Percentiles rank a stretch among this genome's conserved stretches.
These are phyloP conservation scores for Penicillium olsonii DNA, from an alignment of 2,329 filamentous ascomycete genomes.

Conservation along the genomic window DNA sequence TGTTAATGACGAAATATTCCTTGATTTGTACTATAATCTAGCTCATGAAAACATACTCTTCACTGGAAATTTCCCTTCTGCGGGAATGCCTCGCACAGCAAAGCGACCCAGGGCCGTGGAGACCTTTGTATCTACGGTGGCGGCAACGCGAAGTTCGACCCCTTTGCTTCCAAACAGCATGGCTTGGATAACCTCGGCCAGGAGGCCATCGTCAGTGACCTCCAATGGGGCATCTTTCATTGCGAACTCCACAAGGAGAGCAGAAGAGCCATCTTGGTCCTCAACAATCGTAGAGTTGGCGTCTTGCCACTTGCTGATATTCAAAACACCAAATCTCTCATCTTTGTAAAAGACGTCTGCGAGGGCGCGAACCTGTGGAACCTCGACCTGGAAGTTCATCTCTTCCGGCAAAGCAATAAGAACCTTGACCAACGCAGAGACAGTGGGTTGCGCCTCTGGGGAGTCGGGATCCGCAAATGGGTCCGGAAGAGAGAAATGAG, in stretches of 20 bases:
- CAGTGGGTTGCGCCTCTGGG: conserved; percentile 71
- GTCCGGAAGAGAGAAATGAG: conserved; percentile 82
- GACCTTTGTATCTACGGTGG: conserved; percentile 79
- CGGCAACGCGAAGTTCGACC: conserved; percentile 73
- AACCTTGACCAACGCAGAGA: conserved; percentile 82
- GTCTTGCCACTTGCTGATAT: conserved; percentile 78
- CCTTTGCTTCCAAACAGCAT: conserved; percentile 72
- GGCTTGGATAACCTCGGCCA: conserved; percentile 77
- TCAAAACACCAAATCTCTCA: conserved; percentile 76
- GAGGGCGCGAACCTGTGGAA: conserved; percentile 72
- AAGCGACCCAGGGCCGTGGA: conserved; percentile 79
- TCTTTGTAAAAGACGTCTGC: conserved; percentile 79
- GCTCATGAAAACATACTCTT: conserved; percentile 72
- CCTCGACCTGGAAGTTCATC: conserved; percentile 81
- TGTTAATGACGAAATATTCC: conserved; percentile 23
- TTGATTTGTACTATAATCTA: conserved; percentile 24
- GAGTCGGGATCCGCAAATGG: conserved; percentile 74
- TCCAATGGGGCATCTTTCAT: conserved; percentile 79
- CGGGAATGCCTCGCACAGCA: conserved; percentile 79
- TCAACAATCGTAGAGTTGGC: conserved; percentile 76
- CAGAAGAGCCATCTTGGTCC: conserved; percentile 59
- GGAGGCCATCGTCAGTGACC: conserved; percentile 76
- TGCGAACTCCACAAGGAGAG: conserved; percentile 71
- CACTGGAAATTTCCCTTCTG: conserved; percentile 79
- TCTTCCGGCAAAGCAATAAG: conserved; percentile 77